Base-by-base conservation (phyloP, 805 yeast species). In the Spathaspora passalidarum region DNA sequence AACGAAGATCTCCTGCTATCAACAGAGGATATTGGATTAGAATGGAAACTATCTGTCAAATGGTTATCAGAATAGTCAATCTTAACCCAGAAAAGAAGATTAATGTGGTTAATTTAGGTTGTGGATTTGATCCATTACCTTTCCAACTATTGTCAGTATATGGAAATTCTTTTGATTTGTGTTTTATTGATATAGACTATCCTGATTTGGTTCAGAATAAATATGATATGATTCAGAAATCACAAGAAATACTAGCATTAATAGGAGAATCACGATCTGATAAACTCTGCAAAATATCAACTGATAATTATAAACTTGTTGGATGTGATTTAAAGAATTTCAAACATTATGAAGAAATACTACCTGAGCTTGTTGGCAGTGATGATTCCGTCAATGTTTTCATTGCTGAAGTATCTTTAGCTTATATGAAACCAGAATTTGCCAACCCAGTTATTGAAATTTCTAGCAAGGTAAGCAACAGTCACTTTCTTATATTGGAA, bases 11-110 rank as follows among this genome's bases (percentile, higher is more conserved):
- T 0, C 95, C 96, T 0, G 82, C 86, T 3, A 86, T 87, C 32
- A 88, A 88, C 56, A 66, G 95, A 53, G 95, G 95, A 0, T 87
- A 87, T 62, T 87, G 94, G 91, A 68, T 85, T 9, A 69, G 96
- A 47, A 81, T 87, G 81, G 81, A 83, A 54, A 80, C 88, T 2
- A 82, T 88, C 42, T 74, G 79, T 49, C 69, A 71, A 36, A 63
- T 79, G 34, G 68, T 86, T 11, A 63, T 69, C 21, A 63, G 73
- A 20, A 79, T 86, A n/a, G 59, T 76, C 2, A 48, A 34, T 5
- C 42, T 55, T 8, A 59, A 65, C 19, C 59, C 51, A 2, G 48
- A 46, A 3, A 47, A 54, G 4, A 53, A 51, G 10, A 48, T 56
- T 4, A 62, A 65, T 42, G 70, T 88, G 1, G 72, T 87, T 22